Conservation (phyloP, 139 green algal genomes). For the Dunaliella sp. region DNA sequence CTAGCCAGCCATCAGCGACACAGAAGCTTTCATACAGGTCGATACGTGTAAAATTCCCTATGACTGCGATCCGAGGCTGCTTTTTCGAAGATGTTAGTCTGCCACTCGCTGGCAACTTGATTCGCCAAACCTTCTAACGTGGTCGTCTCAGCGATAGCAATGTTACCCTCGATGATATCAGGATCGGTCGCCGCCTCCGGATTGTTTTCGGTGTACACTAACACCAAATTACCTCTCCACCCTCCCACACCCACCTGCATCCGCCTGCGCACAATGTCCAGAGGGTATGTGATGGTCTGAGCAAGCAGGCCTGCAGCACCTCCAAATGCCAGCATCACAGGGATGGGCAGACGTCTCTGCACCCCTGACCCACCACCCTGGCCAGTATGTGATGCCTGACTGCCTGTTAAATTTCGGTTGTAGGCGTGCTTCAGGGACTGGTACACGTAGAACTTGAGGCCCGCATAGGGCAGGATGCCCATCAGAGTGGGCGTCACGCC, state of each 20-base stretch:
- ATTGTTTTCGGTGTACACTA: too few relatives aligned
- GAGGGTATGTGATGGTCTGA: constrained; percentile 73
- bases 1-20: too few relatives aligned
- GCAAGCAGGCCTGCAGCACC: constrained; percentile 77
- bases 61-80: too few relatives aligned
- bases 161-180: too few relatives aligned
- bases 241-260: constrained; percentile 77
- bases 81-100: too few relatives aligned
- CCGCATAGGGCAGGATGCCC: constrained; percentile 93
- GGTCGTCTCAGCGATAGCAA: too few relatives aligned
- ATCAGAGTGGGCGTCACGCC: constrained; percentile 77
- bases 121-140: too few relatives aligned
- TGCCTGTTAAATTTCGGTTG: constrained; percentile 1
- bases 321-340: constrained; percentile 77
- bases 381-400: background rate
- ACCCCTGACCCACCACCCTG: background rate
- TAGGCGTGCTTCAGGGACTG: constrained; percentile 76
- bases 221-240: background rate
- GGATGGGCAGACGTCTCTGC: constrained; percentile 53
- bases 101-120: too few relatives aligned
- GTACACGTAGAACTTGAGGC: constrained; percentile 88
- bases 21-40: too few relatives aligned
- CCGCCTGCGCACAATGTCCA: constrained; percentile 86
- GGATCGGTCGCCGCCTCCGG: too few relatives aligned
- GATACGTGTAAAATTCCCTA: too few relatives aligned